Evolutionary conservation across 371 early-diverging fungal species (phyloP).

Genomic region (Rhizopus sp.): DNA sequence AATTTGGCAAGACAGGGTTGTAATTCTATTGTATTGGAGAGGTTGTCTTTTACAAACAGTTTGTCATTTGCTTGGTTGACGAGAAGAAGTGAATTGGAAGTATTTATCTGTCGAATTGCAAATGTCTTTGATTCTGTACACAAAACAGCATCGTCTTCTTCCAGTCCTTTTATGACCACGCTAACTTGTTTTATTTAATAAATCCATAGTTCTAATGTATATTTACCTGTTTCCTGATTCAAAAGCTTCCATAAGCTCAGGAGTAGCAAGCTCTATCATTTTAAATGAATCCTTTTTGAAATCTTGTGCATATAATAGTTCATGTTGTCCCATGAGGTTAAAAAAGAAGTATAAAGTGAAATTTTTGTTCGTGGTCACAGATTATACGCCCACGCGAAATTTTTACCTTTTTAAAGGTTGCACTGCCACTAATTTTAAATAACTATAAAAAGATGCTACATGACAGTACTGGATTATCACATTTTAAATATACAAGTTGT

Average conservation of each 20-base stretch:
- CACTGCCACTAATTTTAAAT: no score
- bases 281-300: conserved; percentile 30
- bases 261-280: conserved; percentile 27
- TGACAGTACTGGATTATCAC: no score
- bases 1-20: conserved; percentile 41
- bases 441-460: no score
- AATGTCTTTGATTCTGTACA: conserved; percentile 55
- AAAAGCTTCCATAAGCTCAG: conserved; percentile 26
- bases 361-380: not conserved
- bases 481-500: no score
- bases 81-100: conserved; percentile 58
- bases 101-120: conserved; percentile 50
- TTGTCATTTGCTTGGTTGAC: conserved; percentile 5
- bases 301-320: conserved; percentile 25
- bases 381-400: not conserved
- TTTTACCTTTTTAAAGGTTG: not conserved
- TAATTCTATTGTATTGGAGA: conserved; percentile 49
- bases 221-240: conserved; percentile 29
- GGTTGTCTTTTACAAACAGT: conserved; percentile 31
- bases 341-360: not conserved
- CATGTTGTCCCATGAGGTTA: not conserved
- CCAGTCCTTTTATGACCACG: conserved; percentile 45
- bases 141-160: conserved; percentile 60
- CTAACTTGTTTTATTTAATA: conserved; percentile 11
- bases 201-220: not conserved